These are phyloP conservation scores for Corymbia calophylla DNA, from an alignment of 441 rosid genomes.

Conservation along the genomic window DNA sequence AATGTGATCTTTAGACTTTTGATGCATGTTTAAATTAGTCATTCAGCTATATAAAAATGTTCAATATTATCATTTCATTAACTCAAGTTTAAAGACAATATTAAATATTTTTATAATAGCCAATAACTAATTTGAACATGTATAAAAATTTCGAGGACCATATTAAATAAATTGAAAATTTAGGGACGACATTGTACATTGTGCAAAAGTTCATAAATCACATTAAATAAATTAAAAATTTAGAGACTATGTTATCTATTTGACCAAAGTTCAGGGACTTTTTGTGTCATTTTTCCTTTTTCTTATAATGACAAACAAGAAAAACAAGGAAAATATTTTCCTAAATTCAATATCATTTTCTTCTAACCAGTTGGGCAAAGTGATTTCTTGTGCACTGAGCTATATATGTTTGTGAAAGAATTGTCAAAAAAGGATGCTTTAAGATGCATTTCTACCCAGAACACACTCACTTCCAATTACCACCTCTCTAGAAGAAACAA, in stretches of 20 bases:
- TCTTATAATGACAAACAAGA: not conserved
- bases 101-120: too few relatives aligned
- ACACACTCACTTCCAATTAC: not conserved
- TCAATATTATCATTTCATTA: too few relatives aligned
- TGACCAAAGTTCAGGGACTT: fast-evolving
- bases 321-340: not conserved
- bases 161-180: too few relatives aligned
- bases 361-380: not conserved
- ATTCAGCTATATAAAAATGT: too few relatives aligned
- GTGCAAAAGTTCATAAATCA: fast-evolving
- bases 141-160: too few relatives aligned
- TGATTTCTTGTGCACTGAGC: not conserved
- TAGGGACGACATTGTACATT: fast-evolving
- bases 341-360: not conserved
- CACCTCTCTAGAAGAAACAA: not conserved
- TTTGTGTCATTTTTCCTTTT: too few relatives aligned
- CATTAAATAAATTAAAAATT: too few relatives aligned
- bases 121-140: too few relatives aligned
- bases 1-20: fast-evolving
- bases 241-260: fast-evolving
- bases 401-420: not conserved
- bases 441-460: not conserved
- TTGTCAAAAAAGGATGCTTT: not conserved
- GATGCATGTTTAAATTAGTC: too few relatives aligned
- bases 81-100: too few relatives aligned